Percentiles rank a stretch among this genome's conserved stretches.
Conservation (phyloP, 2,329 filamentous ascomycete genomes). For the Fusarium xyrophilum region DNA sequence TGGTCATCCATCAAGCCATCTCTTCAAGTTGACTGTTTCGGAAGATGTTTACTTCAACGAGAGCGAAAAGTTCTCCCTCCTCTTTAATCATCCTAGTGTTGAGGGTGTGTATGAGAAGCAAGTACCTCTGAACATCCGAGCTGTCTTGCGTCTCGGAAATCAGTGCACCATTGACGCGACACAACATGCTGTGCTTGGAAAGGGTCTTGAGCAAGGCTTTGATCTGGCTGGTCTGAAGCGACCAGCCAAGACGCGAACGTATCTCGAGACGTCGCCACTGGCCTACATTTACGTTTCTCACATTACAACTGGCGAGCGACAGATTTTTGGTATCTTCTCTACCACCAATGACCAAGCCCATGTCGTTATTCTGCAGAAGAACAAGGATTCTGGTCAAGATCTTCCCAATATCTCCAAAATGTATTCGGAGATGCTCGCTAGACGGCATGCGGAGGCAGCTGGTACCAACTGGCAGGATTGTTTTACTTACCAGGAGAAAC, state of each 20-base stretch:
- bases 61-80: slow-evolving; percentile 77
- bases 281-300: slow-evolving; percentile 94
- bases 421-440: slow-evolving; percentile 77
- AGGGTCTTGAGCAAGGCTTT: slow-evolving; percentile 92
- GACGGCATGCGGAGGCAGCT: slow-evolving; percentile 69
- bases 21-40: slow-evolving; percentile 91
- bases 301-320: slow-evolving; percentile 85
- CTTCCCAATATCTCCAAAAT: slow-evolving; percentile 90
- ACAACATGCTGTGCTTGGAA: slow-evolving; percentile 88
- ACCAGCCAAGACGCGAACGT: slow-evolving; percentile 68
- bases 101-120: slow-evolving; percentile 98
- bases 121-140: slow-evolving; percentile 83
- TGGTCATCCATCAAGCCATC: slow-evolving; percentile 88
- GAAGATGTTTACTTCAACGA: slow-evolving; percentile 89
- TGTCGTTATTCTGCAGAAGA: slow-evolving; percentile 85
- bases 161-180: slow-evolving; percentile 91
- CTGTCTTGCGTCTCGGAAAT: slow-evolving; percentile 88
- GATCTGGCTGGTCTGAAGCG: slow-evolving; percentile 79
- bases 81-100: slow-evolving; percentile 92
- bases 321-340: slow-evolving; percentile 94
- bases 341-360: slow-evolving; percentile 80
- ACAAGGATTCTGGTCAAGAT: slow-evolving; percentile 77
- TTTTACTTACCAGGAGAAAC: slow-evolving; percentile 84
- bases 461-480: slow-evolving; percentile 78
- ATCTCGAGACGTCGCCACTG: slow-evolving; percentile 76